phyloP scores from a whole-genome alignment of 2,329 filamentous ascomycete species.

The Aspergillus fijiensis region DNA sequence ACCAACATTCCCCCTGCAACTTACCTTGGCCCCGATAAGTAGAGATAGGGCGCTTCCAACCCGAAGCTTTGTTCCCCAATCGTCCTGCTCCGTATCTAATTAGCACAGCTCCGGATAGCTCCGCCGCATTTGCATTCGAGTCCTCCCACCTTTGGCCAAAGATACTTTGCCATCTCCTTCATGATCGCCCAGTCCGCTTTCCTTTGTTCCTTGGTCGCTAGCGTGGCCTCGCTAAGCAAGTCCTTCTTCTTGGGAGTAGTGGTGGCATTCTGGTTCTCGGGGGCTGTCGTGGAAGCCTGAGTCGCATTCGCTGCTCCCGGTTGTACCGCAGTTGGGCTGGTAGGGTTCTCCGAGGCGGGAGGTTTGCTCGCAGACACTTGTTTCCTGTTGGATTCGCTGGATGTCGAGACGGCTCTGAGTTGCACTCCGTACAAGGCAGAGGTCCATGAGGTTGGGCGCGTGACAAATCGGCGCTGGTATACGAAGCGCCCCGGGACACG shows the following conservation, averaged over 20 bases:
- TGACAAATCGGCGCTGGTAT: slow-evolving; percentile 25
- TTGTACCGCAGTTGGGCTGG: slow-evolving; percentile 18
- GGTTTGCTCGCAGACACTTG: slow-evolving; percentile 20
- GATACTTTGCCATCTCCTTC: slow-evolving; percentile 92
- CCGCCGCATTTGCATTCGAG: background rate
- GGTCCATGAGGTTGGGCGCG: slow-evolving; percentile 24
- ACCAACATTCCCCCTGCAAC: slow-evolving; percentile 5
- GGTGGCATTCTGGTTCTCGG: slow-evolving; percentile 20
- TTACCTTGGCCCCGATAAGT: slow-evolving; percentile 80
- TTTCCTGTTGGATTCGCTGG: slow-evolving; percentile 22
- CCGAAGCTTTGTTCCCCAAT: slow-evolving; percentile 75
- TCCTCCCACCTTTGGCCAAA: slow-evolving; percentile 76
- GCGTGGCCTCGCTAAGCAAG: slow-evolving; percentile 63
- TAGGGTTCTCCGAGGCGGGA: slow-evolving; percentile 16
- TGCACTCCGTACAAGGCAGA: slow-evolving; percentile 26
- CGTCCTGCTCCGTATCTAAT: slow-evolving; percentile 52
- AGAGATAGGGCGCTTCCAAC: slow-evolving; percentile 82
- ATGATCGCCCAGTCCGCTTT: slow-evolving; percentile 99
- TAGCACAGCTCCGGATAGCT: slow-evolving; percentile 17
- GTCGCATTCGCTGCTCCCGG: slow-evolving; percentile 20
- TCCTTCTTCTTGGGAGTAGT: slow-evolving; percentile 56
- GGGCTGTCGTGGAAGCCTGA: slow-evolving; percentile 23
- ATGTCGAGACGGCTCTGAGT: slow-evolving; percentile 32
- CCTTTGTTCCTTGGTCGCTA: slow-evolving; percentile 79
- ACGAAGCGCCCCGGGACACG: slow-evolving; percentile 30